Percentiles rank a stretch among this genome's conserved stretches.
These are phyloP conservation scores for Yamadazyma siamensis DNA, from an alignment of 1,139 yeast species.

Conservation along the genomic window DNA sequence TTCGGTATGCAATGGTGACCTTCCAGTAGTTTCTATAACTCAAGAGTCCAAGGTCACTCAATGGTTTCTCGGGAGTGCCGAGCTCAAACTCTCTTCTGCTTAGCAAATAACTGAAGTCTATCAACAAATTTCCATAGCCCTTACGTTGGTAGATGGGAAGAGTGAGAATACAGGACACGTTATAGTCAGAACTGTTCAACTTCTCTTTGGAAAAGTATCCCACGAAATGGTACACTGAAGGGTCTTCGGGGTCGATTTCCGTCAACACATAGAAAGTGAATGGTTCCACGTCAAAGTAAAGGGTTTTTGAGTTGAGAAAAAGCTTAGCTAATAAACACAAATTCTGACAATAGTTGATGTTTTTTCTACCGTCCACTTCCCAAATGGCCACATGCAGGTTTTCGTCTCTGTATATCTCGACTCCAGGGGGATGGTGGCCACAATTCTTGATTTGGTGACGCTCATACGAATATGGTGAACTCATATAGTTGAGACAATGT, in stretches of 20 bases:
- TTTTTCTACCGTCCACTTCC: constrained; percentile 90
- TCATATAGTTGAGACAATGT: constrained; percentile 79
- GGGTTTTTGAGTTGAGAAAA: constrained; percentile 84
- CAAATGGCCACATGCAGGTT: constrained; percentile 59
- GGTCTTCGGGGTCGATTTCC: constrained; percentile 52
- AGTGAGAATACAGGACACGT: constrained; percentile 86
- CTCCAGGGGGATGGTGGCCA: constrained; percentile 77
- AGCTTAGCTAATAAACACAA: constrained; percentile 85
- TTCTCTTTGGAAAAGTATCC: constrained; percentile 95
- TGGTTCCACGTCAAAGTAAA: constrained; percentile 94
- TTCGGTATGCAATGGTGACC: constrained; percentile 50
- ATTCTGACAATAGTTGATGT: constrained; percentile 81
- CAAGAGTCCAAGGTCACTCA: constrained; percentile 79
- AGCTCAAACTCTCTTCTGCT: constrained; percentile 69
- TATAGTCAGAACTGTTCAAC: constrained; percentile 68
- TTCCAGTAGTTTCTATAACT: constrained; percentile 91
- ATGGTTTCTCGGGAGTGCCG: constrained; percentile 95
- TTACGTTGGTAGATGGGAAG: constrained; percentile 83
- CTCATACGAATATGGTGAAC: constrained; percentile 60
- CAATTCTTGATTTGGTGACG: constrained; percentile 77
- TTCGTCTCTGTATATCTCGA: constrained; percentile 74
- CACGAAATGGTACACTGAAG: constrained; percentile 67
- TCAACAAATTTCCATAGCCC: constrained; percentile 86
- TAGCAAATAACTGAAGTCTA: constrained; percentile 83
- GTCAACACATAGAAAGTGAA: constrained; percentile 84